Evolutionary conservation across 495 filamentous ascomycete genomes (phyloP), one percentile per base, ranked within the genome.

Genomic region (Penicillium paradoxum): DNA sequence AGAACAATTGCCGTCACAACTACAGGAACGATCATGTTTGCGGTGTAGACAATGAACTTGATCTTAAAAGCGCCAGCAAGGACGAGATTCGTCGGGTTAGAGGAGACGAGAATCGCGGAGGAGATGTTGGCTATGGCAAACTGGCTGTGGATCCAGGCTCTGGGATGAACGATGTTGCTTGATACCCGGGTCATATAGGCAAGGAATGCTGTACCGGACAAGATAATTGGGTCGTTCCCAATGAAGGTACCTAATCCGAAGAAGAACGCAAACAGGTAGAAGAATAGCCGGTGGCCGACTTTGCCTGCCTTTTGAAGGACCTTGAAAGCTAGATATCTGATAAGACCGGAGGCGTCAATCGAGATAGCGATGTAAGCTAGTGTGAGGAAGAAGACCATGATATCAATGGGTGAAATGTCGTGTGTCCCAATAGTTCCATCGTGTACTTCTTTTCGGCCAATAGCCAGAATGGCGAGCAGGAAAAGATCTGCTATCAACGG

Each of bases 361-460:
- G 84, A 87, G 51, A 87, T 87, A 46, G 84, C 84, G 58, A 87
- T 86, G 65, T 87, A 87, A 3, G 84, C 83, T n/a, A 86, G 69
- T 0, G 84, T 82, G 47, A 86, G 71, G 70, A 87, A 87, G 67
- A 87, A 86, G 32, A 67, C 63, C 78, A 87, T 83, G 58, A 87
- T 85, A 46, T 85, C 81, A 53, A 82, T 72, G 0, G 83, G 83
- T 1, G 67, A 72, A 59, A 87, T 87, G 54, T 77, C 64, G 62
- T 83, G 65, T 3, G 82, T 69, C 4, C 84, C 84, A 19, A 83
- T 54, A 0, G 80, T 86, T 18, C 84, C 84, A 55, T 79, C 83
- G 27, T 76, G 71, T 3, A 86, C 81, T 64, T 87, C 84, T 49
- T 72, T 40, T 53, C 76, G 61, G 18, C 80, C 80, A 60, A 87